Evolutionary conservation across 177 flowering plant species (phyloP).

Genomic region (Vitis hybrid): DNA sequence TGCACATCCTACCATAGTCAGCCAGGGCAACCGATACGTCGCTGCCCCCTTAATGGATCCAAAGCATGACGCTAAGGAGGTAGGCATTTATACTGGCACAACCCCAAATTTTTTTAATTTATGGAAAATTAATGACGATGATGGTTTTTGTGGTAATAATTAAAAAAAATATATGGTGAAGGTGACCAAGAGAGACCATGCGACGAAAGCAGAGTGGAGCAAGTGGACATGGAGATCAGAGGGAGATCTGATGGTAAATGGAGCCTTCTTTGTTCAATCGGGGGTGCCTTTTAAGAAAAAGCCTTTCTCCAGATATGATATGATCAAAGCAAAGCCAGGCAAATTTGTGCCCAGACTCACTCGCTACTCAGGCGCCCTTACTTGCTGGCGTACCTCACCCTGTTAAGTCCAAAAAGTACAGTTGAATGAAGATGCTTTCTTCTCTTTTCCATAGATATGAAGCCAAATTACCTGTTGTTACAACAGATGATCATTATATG

Average conservation of each 20-base stretch:
- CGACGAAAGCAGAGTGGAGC: slow-evolving; percentile 35
- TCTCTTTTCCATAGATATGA: neutral
- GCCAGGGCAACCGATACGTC: slow-evolving; percentile 75
- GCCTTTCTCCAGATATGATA: slow-evolving; percentile 15
- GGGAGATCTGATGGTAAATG: slow-evolving; percentile 45
- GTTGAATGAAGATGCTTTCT: neutral
- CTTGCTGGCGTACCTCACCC: slow-evolving; percentile 30
- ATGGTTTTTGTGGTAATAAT: too few relatives aligned
- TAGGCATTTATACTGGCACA: neutral
- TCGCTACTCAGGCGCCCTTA: slow-evolving; percentile 53
- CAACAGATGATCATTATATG: neutral
- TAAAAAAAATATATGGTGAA: slow-evolving; percentile 1
- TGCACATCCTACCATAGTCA: slow-evolving; percentile 61
- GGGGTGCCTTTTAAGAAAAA: slow-evolving; percentile 15
- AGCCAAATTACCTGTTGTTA: neutral
- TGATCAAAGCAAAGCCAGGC: slow-evolving; percentile 52
- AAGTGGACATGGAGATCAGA: slow-evolving; percentile 59
- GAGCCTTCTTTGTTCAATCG: slow-evolving; percentile 45
- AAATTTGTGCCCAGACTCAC: slow-evolving; percentile 50
- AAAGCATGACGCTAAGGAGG: slow-evolving; percentile 31
- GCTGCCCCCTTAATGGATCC: slow-evolving; percentile 43
- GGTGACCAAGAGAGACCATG: slow-evolving; percentile 57
- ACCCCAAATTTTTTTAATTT: neutral
- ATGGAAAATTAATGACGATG: neutral
- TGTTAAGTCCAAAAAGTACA: slow-evolving; percentile 26